These are phyloP conservation scores for Knoxdaviesia proteae DNA, from an alignment of 2,329 filamentous ascomycete species.

Conservation along the genomic window DNA sequence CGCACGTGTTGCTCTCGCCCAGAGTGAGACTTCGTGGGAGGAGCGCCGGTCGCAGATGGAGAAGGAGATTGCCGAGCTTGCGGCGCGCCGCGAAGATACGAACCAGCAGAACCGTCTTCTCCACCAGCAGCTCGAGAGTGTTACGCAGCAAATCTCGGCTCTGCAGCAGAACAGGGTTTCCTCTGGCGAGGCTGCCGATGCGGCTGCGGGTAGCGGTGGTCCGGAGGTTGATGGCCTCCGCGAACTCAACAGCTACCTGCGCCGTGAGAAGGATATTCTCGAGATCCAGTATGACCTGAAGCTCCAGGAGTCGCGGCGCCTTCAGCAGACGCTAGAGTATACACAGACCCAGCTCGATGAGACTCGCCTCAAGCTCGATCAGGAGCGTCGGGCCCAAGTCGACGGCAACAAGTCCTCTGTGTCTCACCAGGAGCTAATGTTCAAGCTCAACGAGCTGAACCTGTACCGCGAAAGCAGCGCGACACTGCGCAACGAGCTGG, in stretches of 20 bases:
- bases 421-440: slow-evolving; percentile 76
- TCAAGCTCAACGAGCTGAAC: slow-evolving; percentile 89
- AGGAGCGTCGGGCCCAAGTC: slow-evolving; percentile 60
- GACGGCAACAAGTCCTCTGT: slow-evolving; percentile 54
- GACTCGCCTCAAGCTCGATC: slow-evolving; percentile 67
- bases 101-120: slow-evolving; percentile 79
- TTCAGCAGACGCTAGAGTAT: slow-evolving; percentile 81
- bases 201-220: slow-evolving; percentile 10
- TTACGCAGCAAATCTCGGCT: slow-evolving; percentile 58
- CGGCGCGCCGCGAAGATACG: slow-evolving; percentile 60
- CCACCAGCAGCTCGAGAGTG: slow-evolving; percentile 69
- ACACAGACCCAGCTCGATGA: slow-evolving; percentile 77
- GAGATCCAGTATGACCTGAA: slow-evolving; percentile 92
- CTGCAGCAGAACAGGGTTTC: slow-evolving; percentile 56
- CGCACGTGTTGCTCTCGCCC: slow-evolving; percentile 54
- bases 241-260: slow-evolving; percentile 77
- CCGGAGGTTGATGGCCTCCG: slow-evolving; percentile 52
- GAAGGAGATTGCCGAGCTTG: slow-evolving; percentile 61
- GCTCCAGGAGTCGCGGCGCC: slow-evolving; percentile 64
- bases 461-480: slow-evolving; percentile 88
- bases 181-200: slow-evolving; percentile 29
- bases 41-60: slow-evolving; percentile 66
- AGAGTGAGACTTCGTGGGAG: slow-evolving; percentile 75
- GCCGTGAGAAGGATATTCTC: slow-evolving; percentile 91
- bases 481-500: slow-evolving; percentile 70